A percentile compares a stretch with the other conserved stretches of the same genome.
Conservation (phyloP, 495 filamentous ascomycete species). For the Talaromyces stipitatus region DNA sequence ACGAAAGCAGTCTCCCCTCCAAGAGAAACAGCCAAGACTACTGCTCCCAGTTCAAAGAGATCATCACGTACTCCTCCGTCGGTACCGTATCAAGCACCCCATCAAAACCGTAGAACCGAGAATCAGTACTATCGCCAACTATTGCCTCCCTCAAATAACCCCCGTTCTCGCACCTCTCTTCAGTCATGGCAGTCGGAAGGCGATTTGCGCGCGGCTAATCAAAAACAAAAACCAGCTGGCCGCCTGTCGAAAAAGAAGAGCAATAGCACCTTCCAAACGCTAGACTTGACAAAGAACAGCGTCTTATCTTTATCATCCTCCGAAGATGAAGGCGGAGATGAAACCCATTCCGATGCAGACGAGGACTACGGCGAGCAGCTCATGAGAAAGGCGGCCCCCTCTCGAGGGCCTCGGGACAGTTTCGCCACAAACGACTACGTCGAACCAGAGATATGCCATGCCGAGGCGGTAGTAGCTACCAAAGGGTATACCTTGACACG, state of each 20-base stretch:
- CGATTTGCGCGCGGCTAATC: slow-evolving; percentile 1
- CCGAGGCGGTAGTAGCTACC: slow-evolving; percentile 28
- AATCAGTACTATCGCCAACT: not conserved
- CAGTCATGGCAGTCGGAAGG: slow-evolving; percentile 13
- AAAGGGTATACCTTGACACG: slow-evolving; percentile 19
- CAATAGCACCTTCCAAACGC: slow-evolving; percentile 35
- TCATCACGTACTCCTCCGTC: not conserved
- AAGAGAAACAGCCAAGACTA: not conserved
- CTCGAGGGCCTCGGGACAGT: slow-evolving; percentile 19
- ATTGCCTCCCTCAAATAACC: not conserved
- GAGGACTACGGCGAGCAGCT: not conserved
- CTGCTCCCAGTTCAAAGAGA: not conserved
- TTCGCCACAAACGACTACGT: slow-evolving; percentile 30
- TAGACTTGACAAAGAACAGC: slow-evolving; percentile 43
- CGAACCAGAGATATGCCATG: slow-evolving; percentile 36
- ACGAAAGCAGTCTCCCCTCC: not conserved
- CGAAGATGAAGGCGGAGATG: slow-evolving; percentile 34
- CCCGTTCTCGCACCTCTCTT: slow-evolving; percentile 8
- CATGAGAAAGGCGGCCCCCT: not conserved
- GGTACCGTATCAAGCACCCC: not conserved
- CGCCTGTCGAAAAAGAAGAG: slow-evolving; percentile 29
- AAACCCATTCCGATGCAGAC: slow-evolving; percentile 11
- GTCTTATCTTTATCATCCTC: slow-evolving; percentile 52
- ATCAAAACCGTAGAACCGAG: not conserved
- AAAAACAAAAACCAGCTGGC: slow-evolving; percentile 13